phyloP scores from a whole-genome alignment of 441 rosid species.

The Kokia cookei region DNA sequence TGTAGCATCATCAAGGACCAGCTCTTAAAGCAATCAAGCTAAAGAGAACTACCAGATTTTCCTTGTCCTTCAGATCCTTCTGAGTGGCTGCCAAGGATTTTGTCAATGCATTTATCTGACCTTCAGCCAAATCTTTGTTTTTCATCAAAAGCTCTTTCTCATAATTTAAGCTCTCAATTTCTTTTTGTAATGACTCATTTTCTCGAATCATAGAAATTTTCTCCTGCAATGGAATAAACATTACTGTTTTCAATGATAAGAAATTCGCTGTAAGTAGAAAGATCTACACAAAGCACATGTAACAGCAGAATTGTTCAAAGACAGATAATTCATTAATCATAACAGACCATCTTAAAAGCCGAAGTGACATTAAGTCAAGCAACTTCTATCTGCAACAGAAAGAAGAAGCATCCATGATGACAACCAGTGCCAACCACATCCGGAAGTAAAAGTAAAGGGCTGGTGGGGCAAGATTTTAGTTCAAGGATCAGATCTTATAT shows the following conservation, averaged over 20 bases:
- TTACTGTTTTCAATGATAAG: not conserved
- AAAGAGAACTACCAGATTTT: constrained; percentile 9
- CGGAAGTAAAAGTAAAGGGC: not conserved
- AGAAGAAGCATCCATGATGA: not conserved
- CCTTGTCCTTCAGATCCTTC: constrained; percentile 15
- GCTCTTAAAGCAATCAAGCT: constrained; percentile 14
- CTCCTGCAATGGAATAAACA: constrained; percentile 51
- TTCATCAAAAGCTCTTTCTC: constrained; percentile 11
- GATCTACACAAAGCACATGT: not conserved
- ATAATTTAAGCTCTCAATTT: constrained; percentile 27
- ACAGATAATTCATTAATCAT: not conserved
- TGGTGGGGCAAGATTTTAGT: not conserved
- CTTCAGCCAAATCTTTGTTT: constrained; percentile 11
- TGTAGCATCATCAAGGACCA: constrained; percentile 35
- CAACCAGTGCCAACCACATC: not conserved
- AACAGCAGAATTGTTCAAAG: not conserved
- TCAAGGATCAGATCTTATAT: not conserved
- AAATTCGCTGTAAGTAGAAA: not conserved
- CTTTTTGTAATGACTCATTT: constrained; percentile 54
- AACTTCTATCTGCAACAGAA: not conserved
- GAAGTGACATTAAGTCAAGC: not conserved
- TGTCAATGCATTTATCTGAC: constrained; percentile 10
- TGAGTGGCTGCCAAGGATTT: constrained; percentile 13
- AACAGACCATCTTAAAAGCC: not conserved
- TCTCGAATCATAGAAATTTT: constrained; percentile 80